Conservation (phyloP, 768 basidiomycete genomes). For the Agaricus sinodeliciosus region DNA sequence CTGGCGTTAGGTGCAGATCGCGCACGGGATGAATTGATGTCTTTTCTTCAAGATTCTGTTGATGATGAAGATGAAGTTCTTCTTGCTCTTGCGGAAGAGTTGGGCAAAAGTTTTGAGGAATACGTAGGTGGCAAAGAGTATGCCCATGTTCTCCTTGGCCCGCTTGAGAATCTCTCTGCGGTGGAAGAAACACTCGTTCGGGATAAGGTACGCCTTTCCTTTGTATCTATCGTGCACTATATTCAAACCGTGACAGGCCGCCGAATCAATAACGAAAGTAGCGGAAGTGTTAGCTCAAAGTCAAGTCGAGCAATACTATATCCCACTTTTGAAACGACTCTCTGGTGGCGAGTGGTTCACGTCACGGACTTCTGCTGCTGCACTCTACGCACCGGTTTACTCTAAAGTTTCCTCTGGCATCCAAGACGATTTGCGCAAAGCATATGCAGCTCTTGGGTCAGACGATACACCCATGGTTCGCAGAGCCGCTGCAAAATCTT, state of each 20-base stretch:
- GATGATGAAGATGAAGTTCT: conserved; percentile 99
- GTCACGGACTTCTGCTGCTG: conserved; percentile 91
- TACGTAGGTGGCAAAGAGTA: conserved; percentile 87
- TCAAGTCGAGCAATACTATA: conserved; percentile 85
- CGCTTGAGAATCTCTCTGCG: conserved; percentile 90
- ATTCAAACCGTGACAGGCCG: conserved; percentile 51
- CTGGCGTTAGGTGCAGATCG: conserved; percentile 94
- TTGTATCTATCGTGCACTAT: conserved; percentile 7
- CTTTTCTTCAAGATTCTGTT: conserved; percentile 97
- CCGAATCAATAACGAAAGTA: conserved; percentile 92
- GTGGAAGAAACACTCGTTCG: conserved; percentile 97
- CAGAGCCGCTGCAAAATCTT: conserved; percentile 92
- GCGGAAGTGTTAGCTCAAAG: conserved; percentile 66
- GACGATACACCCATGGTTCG: conserved; percentile 99
- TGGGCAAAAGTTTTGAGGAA: conserved; percentile 88
- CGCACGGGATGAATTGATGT: conserved; percentile 90
- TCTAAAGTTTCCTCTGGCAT: conserved; percentile 61
- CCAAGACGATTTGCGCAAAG: conserved; percentile 85
- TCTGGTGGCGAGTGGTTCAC: conserved; percentile 98
- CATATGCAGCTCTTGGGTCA: conserved; percentile 72
- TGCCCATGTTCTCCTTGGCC: conserved; percentile 84
- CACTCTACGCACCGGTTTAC: conserved; percentile 89
- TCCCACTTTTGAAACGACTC: conserved; percentile 85
- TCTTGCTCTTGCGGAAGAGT: conserved; percentile 90
- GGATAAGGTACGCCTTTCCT: conserved; percentile 68